Evolutionary conservation across 768 basidiomycete genomes (phyloP).

Genomic region (Clitopilus hobsonii): DNA sequence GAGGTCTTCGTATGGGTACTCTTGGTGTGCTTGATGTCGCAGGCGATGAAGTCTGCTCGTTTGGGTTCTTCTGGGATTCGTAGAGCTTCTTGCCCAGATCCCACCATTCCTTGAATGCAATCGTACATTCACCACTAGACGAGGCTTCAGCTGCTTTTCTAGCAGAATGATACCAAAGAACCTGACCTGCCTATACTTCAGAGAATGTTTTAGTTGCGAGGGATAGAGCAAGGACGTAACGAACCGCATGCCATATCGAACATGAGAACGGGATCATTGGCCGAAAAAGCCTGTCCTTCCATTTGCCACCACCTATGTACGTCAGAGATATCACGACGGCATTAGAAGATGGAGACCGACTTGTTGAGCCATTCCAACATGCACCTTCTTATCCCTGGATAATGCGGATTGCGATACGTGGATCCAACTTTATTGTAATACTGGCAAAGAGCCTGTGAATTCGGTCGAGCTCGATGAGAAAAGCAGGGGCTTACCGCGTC

Average conservation of each 20-base stretch:
- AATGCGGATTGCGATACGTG: slow-evolving; percentile 72
- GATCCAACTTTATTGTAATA: slow-evolving; percentile 63
- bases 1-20: slow-evolving; percentile 14
- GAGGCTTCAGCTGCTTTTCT: slow-evolving; percentile 5
- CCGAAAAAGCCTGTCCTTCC: slow-evolving; percentile 17
- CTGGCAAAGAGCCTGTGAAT: slow-evolving; percentile 21
- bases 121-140: slow-evolving; percentile 59
- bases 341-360: slow-evolving; percentile 27
- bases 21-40: slow-evolving; percentile 1
- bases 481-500: slow-evolving; percentile 39
- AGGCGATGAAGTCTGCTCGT: background rate
- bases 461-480: background rate
- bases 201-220: background rate
- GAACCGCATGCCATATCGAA: slow-evolving; percentile 58
- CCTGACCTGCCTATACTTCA: slow-evolving; percentile 22
- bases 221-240: slow-evolving; percentile 21
- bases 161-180: background rate
- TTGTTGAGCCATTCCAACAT: slow-evolving; percentile 49
- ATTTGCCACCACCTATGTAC: slow-evolving; percentile 34
- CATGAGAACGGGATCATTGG: slow-evolving; percentile 26
- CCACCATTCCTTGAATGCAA: slow-evolving; percentile 61
- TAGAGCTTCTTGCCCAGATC: slow-evolving; percentile 26
- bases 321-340: too few species aligned
- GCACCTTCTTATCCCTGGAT: slow-evolving; percentile 56
- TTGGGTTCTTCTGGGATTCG: background rate